Evolutionary conservation across 352 stramenopile genomes (phyloP), one percentile per base, ranked within the genome.

Genomic region (Halophytophthora batemanensis): DNA sequence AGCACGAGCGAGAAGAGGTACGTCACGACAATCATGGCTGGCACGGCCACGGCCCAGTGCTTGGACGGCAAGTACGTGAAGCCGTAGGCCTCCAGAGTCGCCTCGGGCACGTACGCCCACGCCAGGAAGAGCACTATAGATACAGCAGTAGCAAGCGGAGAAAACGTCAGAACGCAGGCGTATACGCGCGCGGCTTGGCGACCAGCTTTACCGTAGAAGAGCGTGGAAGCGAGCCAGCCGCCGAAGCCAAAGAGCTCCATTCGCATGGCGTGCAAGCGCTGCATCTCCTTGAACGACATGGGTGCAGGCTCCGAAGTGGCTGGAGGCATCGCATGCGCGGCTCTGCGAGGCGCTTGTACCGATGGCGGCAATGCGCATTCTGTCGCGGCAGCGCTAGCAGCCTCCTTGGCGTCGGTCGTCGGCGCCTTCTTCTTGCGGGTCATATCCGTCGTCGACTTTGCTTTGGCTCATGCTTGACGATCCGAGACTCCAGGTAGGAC

Each of bases 11-110:
- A 84, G 58, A 94, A 90, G 45, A 95, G 48, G 49, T 93, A 87
- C 5, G 77, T 86, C 48, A 90, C 67, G 28, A 90, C 81, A 33
- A 96, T 77, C 67, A 91, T 82, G 14, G 83, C 71, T 12, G 87
- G 87, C n/a, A 92, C 68, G 0, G 87, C 87, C 41, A 96, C 69
- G 2, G 87, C 86, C 87, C 86, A 96, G 70, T 92, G 87, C 66
- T 95, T 94, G 47, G 81, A 90, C 23, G 87, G 86, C 46, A 92
- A 86, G 68, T 96, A 96, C 39, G 87, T 93, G 35, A 95, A 71
- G 0, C 87, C 87, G 59, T 95, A 86, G 2, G 70, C 67, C 31
- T 80, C 58, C 29, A 96, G 64, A 37, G 83, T 88, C 40, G 55
- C 48, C 44, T 96, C 85, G 0, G 87, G 86, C 11, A 96, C 58